Evolutionary conservation across 2,329 filamentous ascomycete species (phyloP), one percentile per base, ranked within the genome.

Genomic region (Ilyonectria mors-panacis): DNA sequence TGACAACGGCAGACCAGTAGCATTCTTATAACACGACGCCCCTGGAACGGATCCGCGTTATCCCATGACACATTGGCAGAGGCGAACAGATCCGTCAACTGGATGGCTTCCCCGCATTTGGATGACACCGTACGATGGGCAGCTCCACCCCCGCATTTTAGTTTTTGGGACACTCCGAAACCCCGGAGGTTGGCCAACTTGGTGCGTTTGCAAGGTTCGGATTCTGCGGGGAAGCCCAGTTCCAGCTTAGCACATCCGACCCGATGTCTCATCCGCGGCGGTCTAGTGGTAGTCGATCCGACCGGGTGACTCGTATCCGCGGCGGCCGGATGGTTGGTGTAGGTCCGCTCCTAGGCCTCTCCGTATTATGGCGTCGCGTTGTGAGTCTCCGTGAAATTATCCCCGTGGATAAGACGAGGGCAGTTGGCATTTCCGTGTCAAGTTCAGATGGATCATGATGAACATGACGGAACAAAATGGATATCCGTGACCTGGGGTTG

Each of bases 91-190:
- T 26, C 19, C 23, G 17, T 21, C 33, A 35, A 7, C 28, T 23
- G 3, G n/a, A 45, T 39, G n/a, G 3, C 37, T 58, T 48, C 54
- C 59, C 61, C 55, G 47, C 61, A 59, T 51, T 35, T 50, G 5
- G 17, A 12, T 15, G 45, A 44, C 6, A n/a, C 26, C 33, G 30
- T 33, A 33, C 30, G 30, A 42, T 42, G 17, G 8, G 8, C 3
- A 28, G n/a, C 53, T 56, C 35, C 53, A 56, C 53, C 53, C 53
- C 53, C 53, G 53, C 53, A 56, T 56, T 56, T 19, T 26, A 17
- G 45, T 37, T 19, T 21, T 3, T 10, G 39, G 12, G n/a, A 42
- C 17, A 19, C 6, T 19, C 17, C 39, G 39, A 42, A 42, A n/a
- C 15, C 39, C 15, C 39, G 39, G 39, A n/a, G 15, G 39, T 17